These are phyloP conservation scores for Smittium culicis DNA, from an alignment of 371 early-diverging fungal species.

Conservation along the genomic window DNA sequence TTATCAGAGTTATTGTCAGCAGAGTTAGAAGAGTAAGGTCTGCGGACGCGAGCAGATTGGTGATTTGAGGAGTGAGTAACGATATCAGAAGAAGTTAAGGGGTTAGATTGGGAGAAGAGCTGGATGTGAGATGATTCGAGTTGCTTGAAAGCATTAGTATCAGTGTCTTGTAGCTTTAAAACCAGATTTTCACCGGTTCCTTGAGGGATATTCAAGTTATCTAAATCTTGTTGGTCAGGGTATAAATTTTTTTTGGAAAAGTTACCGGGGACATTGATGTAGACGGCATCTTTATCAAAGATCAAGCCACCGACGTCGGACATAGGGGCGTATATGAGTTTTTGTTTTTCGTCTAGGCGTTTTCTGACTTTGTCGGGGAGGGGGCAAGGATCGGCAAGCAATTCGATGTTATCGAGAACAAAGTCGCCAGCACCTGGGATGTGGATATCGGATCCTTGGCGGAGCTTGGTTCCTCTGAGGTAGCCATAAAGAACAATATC, in stretches of 20 bases:
- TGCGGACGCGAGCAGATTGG: slow-evolving; percentile 52
- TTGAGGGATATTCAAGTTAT: slow-evolving; percentile 9
- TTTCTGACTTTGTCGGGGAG: slow-evolving; percentile 83
- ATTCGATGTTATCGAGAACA: slow-evolving; percentile 51
- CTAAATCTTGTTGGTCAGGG: slow-evolving; percentile 22
- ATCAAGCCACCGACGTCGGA: slow-evolving; percentile 93
- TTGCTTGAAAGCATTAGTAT: slow-evolving; percentile 58
- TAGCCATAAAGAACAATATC: slow-evolving; percentile 90
- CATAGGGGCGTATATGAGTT: slow-evolving; percentile 96
- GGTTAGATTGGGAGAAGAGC: slow-evolving; percentile 63
- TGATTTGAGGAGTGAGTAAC: no score
- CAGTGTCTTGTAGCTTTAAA: slow-evolving; percentile 72
- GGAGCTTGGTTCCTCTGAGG: slow-evolving; percentile 83
- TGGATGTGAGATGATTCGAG: slow-evolving; percentile 61
- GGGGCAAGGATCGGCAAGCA: slow-evolving; percentile 85
- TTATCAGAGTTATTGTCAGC: slow-evolving; percentile 34
- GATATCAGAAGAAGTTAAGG: no score
- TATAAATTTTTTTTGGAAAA: slow-evolving; percentile 49
- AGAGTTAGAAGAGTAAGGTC: slow-evolving; percentile 22
- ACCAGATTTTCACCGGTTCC: slow-evolving; percentile 85
- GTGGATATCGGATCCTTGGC: slow-evolving; percentile 65
- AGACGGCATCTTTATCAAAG: slow-evolving; percentile 97
- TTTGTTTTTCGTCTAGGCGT: slow-evolving; percentile 77
- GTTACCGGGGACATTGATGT: slow-evolving; percentile 84
- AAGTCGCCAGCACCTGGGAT: slow-evolving; percentile 93